Evolutionary conservation across 306 rosid species (phyloP).

Genomic region (Astragalus glycyphyllos): DNA sequence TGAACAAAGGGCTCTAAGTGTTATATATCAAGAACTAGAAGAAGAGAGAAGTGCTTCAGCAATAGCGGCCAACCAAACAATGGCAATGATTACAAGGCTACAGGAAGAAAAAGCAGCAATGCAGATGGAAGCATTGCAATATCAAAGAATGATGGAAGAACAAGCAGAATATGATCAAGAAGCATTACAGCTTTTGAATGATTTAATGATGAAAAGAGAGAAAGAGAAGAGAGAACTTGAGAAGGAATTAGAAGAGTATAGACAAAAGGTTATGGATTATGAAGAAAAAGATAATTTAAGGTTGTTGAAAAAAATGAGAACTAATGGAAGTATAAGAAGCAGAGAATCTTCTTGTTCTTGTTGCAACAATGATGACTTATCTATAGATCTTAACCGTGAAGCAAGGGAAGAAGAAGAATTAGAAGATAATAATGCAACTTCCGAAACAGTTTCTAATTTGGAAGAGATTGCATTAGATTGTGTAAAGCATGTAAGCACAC

Average conservation of each 20-base stretch:
- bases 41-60: slow-evolving; percentile 93
- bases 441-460: slow-evolving; percentile 50
- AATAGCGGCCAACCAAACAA: slow-evolving; percentile 80
- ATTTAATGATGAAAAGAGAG: slow-evolving; percentile 76
- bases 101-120: slow-evolving; percentile 88
- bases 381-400: slow-evolving; percentile 62
- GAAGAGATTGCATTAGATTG: slow-evolving; percentile 76
- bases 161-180: slow-evolving; percentile 90
- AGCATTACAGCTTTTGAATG: slow-evolving; percentile 83
- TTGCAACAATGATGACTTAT: slow-evolving; percentile 66
- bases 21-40: slow-evolving; percentile 75
- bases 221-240: slow-evolving; percentile 80
- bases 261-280: slow-evolving; percentile 59
- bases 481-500: slow-evolving; percentile 59
- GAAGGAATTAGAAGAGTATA: slow-evolving; percentile 65
- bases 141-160: slow-evolving; percentile 94
- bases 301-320: slow-evolving; percentile 56
- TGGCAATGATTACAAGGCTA: slow-evolving; percentile 93
- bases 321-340: slow-evolving; percentile 54
- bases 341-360: slow-evolving; percentile 65
- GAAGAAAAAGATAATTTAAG: slow-evolving; percentile 68
- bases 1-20: slow-evolving; percentile 61
- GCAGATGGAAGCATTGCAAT: slow-evolving; percentile 93
- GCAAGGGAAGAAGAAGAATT: slow-evolving; percentile 36
- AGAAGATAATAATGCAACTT: slow-evolving; percentile 34